Conservation (phyloP, 768 basidiomycete genomes). For the Cubamyces lactineus region DNA sequence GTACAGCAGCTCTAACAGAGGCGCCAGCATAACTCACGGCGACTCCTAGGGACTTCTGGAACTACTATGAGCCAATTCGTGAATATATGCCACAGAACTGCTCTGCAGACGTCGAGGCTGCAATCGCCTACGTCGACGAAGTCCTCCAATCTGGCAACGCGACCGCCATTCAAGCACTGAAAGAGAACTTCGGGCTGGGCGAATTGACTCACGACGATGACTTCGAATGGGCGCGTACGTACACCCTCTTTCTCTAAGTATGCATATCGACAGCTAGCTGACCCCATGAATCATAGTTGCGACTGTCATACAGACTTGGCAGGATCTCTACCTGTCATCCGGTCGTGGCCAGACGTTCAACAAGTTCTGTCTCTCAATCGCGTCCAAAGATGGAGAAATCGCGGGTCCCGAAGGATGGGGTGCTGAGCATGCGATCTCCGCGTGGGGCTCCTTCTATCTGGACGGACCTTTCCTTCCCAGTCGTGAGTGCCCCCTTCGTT, state of each 20-base stretch:
- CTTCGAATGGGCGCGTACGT: slow-evolving; percentile 58
- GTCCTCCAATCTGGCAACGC: slow-evolving; percentile 51
- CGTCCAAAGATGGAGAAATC: slow-evolving; percentile 58
- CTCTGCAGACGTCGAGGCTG: slow-evolving; percentile 69
- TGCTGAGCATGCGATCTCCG: slow-evolving; percentile 57
- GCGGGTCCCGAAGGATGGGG: slow-evolving; percentile 63
- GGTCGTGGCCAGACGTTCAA: slow-evolving; percentile 52
- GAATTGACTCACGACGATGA: slow-evolving; percentile 62
- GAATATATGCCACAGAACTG: slow-evolving; percentile 73
- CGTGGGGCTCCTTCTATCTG: slow-evolving; percentile 66
- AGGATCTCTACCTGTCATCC: slow-evolving; percentile 53
- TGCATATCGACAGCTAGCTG: background rate
- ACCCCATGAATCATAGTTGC: slow-evolving; percentile 30
- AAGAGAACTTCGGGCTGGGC: slow-evolving; percentile 60
- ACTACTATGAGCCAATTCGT: slow-evolving; percentile 73
- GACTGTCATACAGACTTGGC: slow-evolving; percentile 71
- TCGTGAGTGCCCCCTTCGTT: background rate
- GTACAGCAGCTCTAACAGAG: too few relatives aligned
- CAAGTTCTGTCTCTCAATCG: slow-evolving; percentile 67
- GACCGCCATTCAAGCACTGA: slow-evolving; percentile 54
- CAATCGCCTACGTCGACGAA: slow-evolving; percentile 61
- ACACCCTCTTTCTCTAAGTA: too few relatives aligned
- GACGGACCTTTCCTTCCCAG: slow-evolving; percentile 50
- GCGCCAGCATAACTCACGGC: background rate
- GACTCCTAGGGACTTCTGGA: slow-evolving; percentile 57